phyloP scores from a whole-genome alignment of 208 protist genomes.

The Leishmania amazonensis region DNA sequence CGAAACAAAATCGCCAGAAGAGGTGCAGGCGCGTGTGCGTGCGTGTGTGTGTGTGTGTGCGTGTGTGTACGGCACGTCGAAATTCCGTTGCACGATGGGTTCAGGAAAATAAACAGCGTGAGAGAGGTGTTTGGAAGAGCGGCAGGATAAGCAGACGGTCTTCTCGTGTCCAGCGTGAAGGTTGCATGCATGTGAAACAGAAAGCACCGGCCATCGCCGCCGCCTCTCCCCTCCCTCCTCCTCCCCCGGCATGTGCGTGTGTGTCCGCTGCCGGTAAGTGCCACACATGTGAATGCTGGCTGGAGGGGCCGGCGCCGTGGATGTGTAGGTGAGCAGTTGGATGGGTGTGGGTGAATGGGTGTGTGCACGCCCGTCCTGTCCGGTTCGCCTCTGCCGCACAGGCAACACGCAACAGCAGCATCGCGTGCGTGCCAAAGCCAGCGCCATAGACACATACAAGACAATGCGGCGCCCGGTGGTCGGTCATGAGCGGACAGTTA shows the following conservation, averaged over 20 bases:
- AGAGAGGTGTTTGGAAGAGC: background rate
- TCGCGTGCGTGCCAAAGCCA: background rate
- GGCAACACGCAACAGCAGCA: no score
- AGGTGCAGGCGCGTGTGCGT: background rate
- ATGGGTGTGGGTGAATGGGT: background rate
- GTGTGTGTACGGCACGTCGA: background rate
- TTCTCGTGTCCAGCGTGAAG: background rate
- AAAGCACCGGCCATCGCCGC: background rate
- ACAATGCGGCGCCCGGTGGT: background rate
- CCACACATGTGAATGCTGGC: background rate
- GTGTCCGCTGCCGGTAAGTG: background rate
- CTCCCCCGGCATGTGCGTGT: background rate
- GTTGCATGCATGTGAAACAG: background rate
- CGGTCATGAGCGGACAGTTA: background rate
- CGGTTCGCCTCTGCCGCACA: background rate
- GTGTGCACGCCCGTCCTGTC: background rate
- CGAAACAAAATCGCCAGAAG: background rate
- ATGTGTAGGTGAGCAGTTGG: background rate
- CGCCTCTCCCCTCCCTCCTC: no score
- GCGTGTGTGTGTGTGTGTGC: slow-evolving; percentile 1
- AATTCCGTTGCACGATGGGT: background rate
- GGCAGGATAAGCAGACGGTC: background rate
- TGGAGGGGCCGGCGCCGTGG: background rate
- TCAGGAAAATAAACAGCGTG: background rate
- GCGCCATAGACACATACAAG: background rate